Conservation (phyloP, 2,329 filamentous ascomycete species). For the Corinectria fuckeliana region DNA sequence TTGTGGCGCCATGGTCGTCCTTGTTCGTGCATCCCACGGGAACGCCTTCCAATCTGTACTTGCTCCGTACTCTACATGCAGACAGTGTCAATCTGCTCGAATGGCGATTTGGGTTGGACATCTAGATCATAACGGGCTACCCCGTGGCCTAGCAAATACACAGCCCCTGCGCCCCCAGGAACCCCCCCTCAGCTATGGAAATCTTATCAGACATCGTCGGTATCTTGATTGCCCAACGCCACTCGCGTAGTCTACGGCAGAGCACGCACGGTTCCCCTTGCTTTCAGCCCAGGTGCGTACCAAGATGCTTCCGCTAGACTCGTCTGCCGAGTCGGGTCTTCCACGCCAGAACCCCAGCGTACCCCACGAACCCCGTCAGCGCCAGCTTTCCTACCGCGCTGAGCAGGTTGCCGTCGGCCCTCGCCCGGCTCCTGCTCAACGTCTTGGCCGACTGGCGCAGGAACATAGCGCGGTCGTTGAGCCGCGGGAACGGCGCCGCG, state of each 20-base stretch:
- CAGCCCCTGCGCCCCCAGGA: background rate
- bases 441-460: constrained; percentile 13
- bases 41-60: too few species aligned
- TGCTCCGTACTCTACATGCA: too few species aligned
- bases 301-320: constrained; percentile 13
- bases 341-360: constrained; percentile 40
- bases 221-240: constrained; percentile 14
- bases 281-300: background rate
- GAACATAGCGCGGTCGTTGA: constrained; percentile 42
- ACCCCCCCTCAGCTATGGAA: background rate
- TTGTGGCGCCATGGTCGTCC: background rate
- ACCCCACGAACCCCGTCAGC: constrained; percentile 36
- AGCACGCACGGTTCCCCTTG: constrained; percentile 12
- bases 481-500: constrained; percentile 42
- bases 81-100: background rate
- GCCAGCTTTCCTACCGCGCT: constrained; percentile 32
- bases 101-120: background rate
- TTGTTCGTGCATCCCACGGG: background rate
- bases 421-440: constrained; percentile 17
- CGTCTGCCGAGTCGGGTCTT: constrained; percentile 39
- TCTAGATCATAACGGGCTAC: background rate
- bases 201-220: background rate
- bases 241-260: too few species aligned
- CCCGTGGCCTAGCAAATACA: background rate
- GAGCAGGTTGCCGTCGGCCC: constrained; percentile 38